phyloP scores from a whole-genome alignment of 768 basidiomycete species.

The Tubosaeta sp. region DNA sequence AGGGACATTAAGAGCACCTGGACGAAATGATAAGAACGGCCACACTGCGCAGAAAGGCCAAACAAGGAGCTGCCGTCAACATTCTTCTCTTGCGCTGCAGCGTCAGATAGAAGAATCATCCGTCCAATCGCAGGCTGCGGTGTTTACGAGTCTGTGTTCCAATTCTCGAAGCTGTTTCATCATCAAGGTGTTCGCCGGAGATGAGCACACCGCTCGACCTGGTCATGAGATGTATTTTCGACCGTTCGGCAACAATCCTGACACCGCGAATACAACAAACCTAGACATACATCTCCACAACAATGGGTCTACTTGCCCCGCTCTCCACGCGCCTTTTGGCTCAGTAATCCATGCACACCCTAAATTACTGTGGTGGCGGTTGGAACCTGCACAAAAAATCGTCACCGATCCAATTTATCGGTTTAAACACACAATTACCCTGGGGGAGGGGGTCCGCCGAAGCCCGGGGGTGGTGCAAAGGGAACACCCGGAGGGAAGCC shows the following conservation, averaged over 20 bases:
- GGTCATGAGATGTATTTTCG: constrained; percentile 21
- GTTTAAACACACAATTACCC: constrained; percentile 49
- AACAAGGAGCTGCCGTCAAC: constrained; percentile 24
- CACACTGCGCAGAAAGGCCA: constrained; percentile 20
- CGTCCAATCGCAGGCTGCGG: constrained; percentile 26
- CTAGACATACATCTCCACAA: constrained; percentile 7
- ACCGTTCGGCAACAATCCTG: constrained; percentile 15
- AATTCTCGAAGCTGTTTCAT: constrained; percentile 31
- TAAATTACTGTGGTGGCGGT: constrained; percentile 41
- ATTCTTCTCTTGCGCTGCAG: constrained; percentile 24
- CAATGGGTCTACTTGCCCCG: constrained; percentile 23
- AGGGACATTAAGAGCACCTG: constrained; percentile 27
- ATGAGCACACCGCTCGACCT: constrained; percentile 19
- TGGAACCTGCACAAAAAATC: constrained; percentile 36
- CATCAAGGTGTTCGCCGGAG: constrained; percentile 23
- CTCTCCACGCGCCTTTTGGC: constrained; percentile 18
- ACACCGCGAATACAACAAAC: constrained; percentile 27
- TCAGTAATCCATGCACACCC: neutral
- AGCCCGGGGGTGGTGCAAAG: constrained; percentile 78
- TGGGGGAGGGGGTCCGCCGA: constrained; percentile 78
- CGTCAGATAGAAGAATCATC: constrained; percentile 24
- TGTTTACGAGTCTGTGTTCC: constrained; percentile 21
- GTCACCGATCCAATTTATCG: constrained; percentile 4
- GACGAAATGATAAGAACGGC: constrained; percentile 24
- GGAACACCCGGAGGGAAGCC: constrained; percentile 81